Evolutionary conservation across 345 rosid species (phyloP), one percentile per base, ranked within the genome.

Genomic region (Lepidium sativum): DNA sequence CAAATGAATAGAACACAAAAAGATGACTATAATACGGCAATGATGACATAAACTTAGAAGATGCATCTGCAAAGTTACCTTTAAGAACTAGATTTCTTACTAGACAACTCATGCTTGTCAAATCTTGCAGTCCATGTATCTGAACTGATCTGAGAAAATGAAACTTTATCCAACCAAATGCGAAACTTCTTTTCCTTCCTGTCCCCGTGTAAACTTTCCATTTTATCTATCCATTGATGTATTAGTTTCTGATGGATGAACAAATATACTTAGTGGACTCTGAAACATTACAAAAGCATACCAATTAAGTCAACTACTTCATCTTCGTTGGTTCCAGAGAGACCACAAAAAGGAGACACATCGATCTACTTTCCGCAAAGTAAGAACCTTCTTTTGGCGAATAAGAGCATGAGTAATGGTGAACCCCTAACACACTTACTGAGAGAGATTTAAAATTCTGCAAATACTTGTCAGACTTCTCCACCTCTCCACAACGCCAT

Each of bases 401-500:
- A 25, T 25, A n/a, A n/a, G n/a, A n/a, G n/a, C n/a, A n/a, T n/a
- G n/a, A n/a, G n/a, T n/a, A n/a, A n/a, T n/a, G n/a, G n/a, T n/a
- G n/a, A n/a, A n/a, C n/a, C n/a, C n/a, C n/a, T n/a, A 23, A 25
- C 12, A 38, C 18, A 78, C 97, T 55, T 84, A 94, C 97, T 34
- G 78, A 83, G 73, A 78, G 77, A 27, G 85, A 78, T 78, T 81
- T 83, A 72, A 88, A 48, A 44, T 80, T 69, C 59, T 83, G 83
- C 45, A 90, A 56, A 74, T 74, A 82, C 50, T 65, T 45, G 63
- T 81, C 91, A 41, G 69, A 83, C 64, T 83, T 83, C 63, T 80
- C 96, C 52, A 88, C 61, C 77, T 90, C 97, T 60, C 84, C 92
- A 73, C 95, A 82, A 56, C 92, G 79, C 96, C 96, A 88, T 70